Evolutionary conservation across 768 basidiomycete genomes (phyloP), one percentile per base, ranked within the genome.

Genomic region (Panus rudis): DNA sequence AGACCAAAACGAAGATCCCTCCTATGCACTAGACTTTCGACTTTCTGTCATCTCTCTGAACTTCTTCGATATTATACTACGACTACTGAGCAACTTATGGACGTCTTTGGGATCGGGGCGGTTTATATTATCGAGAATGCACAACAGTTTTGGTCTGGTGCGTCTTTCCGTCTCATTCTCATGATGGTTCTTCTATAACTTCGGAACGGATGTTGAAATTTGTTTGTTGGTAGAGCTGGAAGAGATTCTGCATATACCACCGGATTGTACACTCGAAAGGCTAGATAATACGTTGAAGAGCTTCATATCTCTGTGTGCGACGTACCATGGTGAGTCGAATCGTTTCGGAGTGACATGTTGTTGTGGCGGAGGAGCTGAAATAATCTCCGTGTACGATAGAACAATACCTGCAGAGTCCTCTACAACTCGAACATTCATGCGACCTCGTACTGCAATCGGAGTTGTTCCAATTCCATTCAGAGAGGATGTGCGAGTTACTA

Each of bases 91-190:
- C n/a, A n/a, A n/a, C n/a, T n/a, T 28, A 47, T 47, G 46, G 47
- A 49, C 23, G 43, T 39, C 28, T 45, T 45, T 40, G 47, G 47
- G 17, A 49, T 85, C n/a, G 86, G 81, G 23, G 84, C 90, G 47
- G 78, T 81, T 21, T 92, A 91, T 63, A 72, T 84, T 47, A 81
- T 92, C 51, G 81, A 86, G 51, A 84, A 78, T 43, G 77, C 85
- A 33, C 87, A 86, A 51, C 87, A 92, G 62, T 92, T 92, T 61
- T 92, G 90, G 89, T 81, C 85, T 53, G 88, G 88, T 91, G 56
- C 50, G 84, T 59, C 32, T 42, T 38, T 37, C 43, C n/a, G n/a
- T n/a, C n/a, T n/a, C n/a, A n/a, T n/a, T n/a, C n/a, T n/a, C n/a
- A n/a, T n/a, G 41, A 40, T 27, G 34, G 11, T 25, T 24, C 20